Evolutionary conservation across 148 eudicot genomes (phyloP).

Genomic region (Cornus florida): DNA sequence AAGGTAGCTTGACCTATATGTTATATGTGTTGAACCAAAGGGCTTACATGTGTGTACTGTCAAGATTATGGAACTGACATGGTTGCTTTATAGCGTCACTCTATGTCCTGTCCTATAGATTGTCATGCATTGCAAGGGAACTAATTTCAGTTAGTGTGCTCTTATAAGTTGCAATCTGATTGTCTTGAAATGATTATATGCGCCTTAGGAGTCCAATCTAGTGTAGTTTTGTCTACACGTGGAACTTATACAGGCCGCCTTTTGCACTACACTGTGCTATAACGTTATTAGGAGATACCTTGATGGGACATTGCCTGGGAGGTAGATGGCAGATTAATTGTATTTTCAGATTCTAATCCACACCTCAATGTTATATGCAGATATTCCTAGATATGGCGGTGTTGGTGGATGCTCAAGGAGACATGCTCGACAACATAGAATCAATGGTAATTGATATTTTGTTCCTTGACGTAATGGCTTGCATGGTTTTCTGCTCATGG

Average conservation of each 20-base stretch:
- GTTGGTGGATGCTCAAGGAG: constrained; percentile 92
- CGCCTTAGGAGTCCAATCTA: background rate
- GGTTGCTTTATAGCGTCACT: too few species aligned
- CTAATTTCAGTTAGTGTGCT: background rate
- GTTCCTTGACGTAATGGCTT: background rate
- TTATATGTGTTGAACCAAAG: background rate
- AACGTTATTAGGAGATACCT: background rate
- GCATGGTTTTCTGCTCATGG: background rate
- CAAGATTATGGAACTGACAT: too few species aligned
- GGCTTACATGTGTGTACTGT: background rate
- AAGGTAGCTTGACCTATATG: background rate
- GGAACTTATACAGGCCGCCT: background rate
- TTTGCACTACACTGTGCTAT: background rate
- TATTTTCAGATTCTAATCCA: background rate
- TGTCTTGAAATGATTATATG: background rate
- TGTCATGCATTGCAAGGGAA: background rate
- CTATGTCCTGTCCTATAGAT: background rate
- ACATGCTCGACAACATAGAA: constrained; percentile 89
- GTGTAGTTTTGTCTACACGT: background rate
- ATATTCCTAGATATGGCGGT: constrained; percentile 94
- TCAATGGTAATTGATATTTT: constrained; percentile 58
- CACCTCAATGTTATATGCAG: constrained; percentile 31
- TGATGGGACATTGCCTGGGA: background rate
- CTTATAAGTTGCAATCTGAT: background rate
- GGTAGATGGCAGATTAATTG: background rate